Evolutionary conservation across 371 early-diverging fungal species (phyloP).

Genomic region (Massospora cicadina): DNA sequence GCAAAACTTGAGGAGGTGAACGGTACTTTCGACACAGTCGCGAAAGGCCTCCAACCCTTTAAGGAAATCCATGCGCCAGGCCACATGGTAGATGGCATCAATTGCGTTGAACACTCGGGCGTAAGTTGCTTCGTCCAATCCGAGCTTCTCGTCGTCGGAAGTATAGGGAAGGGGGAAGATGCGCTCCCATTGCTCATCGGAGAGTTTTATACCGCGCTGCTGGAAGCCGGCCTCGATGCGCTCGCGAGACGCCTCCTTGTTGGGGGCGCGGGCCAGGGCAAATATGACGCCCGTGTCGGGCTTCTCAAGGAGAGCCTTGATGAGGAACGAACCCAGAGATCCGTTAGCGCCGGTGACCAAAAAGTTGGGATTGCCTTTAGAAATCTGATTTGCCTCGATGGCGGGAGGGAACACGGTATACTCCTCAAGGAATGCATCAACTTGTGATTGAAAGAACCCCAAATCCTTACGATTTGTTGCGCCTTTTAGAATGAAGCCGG

Average conservation of each 20-base stretch:
- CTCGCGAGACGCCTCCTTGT: background rate
- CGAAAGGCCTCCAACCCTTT: slow-evolving; percentile 1
- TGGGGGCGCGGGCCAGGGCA: background rate
- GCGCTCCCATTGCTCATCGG: background rate
- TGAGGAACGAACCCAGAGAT: slow-evolving; percentile 3
- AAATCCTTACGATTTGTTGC: background rate
- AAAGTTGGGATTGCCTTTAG: background rate
- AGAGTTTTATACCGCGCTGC: background rate
- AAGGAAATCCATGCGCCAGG: slow-evolving; percentile 13
- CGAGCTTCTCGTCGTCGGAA: slow-evolving; percentile 16
- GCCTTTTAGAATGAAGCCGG: background rate
- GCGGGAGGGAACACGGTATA: background rate
- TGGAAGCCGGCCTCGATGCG: background rate
- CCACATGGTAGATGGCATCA: slow-evolving; percentile 10
- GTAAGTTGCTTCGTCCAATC: slow-evolving; percentile 14
- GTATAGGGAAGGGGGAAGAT: slow-evolving; percentile 12
- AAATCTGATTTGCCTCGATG: background rate
- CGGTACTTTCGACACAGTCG: background rate
- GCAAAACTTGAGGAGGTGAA: slow-evolving; percentile 2
- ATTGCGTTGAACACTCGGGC: background rate
- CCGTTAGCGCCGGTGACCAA: slow-evolving; percentile 9
- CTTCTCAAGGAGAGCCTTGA: background rate
- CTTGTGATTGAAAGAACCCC: background rate
- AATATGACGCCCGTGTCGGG: background rate
- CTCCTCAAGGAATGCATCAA: background rate